Percentiles rank a stretch among this genome's conserved stretches.
phyloP scores from a whole-genome alignment of 345 rosid species.

The Eucalyptus virginea region DNA sequence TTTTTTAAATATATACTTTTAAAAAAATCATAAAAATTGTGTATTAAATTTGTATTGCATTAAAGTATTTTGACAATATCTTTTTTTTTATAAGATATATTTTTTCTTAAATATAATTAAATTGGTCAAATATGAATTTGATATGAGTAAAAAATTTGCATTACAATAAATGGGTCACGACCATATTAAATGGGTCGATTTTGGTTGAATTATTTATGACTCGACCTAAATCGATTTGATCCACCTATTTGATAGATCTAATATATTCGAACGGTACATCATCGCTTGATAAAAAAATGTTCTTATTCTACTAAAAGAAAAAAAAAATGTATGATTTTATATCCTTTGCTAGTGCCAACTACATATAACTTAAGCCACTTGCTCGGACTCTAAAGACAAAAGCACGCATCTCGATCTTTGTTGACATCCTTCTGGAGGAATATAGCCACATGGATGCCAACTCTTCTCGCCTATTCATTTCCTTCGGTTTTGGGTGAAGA shows the following conservation, averaged over 20 bases:
- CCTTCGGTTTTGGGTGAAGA: background rate
- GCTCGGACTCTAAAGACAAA: background rate
- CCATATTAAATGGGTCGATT: no score
- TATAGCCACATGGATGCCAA: background rate
- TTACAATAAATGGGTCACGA: no score
- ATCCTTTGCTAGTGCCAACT: background rate
- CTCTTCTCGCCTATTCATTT: background rate
- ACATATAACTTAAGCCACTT: background rate
- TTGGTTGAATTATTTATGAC: no score
- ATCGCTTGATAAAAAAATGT: background rate
- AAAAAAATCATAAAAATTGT: no score
- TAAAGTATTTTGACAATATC: no score
- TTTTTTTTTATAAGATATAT: no score
- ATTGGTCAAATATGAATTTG: no score
- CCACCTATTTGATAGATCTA: no score
- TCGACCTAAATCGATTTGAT: accelerated
- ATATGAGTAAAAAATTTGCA: no score
- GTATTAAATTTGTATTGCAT: no score
- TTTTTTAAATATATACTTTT: accelerated
- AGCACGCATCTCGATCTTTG: background rate
- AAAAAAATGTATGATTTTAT: background rate
- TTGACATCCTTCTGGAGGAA: background rate
- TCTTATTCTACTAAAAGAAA: background rate
- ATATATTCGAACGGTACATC: accelerated
- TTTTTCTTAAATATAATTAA: accelerated